phyloP scores from a whole-genome alignment of 2,329 filamentous ascomycete genomes.

The Cladophialophora yegresii region DNA sequence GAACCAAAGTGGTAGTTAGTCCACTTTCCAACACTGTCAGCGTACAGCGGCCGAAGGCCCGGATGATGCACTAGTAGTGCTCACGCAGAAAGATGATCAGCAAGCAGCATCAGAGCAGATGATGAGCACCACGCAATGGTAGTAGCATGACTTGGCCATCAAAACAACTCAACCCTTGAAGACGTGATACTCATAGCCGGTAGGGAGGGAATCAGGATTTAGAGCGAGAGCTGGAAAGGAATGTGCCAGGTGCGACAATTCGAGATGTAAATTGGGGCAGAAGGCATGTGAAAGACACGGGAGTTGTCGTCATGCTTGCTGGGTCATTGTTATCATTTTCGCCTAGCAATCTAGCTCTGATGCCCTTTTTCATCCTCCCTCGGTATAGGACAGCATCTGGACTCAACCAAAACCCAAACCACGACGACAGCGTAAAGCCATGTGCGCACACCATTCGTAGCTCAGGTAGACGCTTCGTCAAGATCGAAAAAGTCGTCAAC shows the following conservation, averaged over 20 bases:
- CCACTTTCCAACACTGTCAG: neutral
- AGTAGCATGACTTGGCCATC: neutral
- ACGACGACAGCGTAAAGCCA: neutral
- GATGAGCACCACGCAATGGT: neutral
- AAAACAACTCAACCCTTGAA: no score
- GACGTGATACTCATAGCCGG: no score
- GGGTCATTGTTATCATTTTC: neutral
- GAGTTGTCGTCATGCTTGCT: neutral
- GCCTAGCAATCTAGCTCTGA: neutral
- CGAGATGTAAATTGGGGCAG: neutral
- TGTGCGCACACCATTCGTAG: neutral
- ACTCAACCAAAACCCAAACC: neutral
- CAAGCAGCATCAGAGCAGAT: neutral
- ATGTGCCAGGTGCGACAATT: neutral
- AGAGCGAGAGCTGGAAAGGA: neutral
- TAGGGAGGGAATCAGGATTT: neutral
- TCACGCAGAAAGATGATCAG: neutral
- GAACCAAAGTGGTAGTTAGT: neutral
- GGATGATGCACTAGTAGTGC: neutral
- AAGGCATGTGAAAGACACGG: neutral
- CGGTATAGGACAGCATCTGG: neutral
- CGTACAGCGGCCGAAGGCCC: neutral
- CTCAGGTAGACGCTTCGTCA: conserved; percentile 21
- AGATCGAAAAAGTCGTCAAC: conserved; percentile 32
- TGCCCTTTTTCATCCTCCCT: neutral